phyloP scores from a whole-genome alignment of 1,284 basidiomycete species.

The Testicularia cyperi region DNA sequence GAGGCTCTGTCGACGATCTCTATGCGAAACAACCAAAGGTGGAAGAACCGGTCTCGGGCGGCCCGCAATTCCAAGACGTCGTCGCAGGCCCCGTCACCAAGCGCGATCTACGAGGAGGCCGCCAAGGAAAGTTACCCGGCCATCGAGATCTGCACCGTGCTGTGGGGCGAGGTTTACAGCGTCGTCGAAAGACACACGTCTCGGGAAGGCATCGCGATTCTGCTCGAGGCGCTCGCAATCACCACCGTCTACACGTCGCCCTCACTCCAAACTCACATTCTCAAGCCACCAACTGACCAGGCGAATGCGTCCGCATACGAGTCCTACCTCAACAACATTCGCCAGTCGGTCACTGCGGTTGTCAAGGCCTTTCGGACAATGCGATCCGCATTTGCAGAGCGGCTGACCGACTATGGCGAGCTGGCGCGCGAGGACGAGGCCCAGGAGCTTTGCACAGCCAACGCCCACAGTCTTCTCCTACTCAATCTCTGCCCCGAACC shows the following conservation, averaged over 20 bases:
- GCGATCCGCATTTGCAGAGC: constrained; percentile 24
- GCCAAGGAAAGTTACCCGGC: constrained; percentile 15
- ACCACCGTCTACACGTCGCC: constrained; percentile 31
- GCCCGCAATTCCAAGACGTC: neutral
- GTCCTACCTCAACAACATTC: constrained; percentile 27
- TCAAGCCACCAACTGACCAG: constrained; percentile 16
- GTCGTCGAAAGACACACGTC: constrained; percentile 8
- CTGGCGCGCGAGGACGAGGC: constrained; percentile 26
- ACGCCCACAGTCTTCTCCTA: constrained; percentile 32
- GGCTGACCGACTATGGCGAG: constrained; percentile 40
- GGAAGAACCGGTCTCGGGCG: constrained; percentile 3
- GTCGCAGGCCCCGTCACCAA: constrained; percentile 1
- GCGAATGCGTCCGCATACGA: constrained; percentile 15
- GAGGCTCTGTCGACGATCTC: constrained; percentile 22
- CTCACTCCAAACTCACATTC: constrained; percentile 29
- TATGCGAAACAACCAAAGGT: constrained; percentile 10
- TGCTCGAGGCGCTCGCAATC: constrained; percentile 28
- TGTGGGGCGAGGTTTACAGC: constrained; percentile 38
- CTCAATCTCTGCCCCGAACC: constrained; percentile 45
- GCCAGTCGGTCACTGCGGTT: constrained; percentile 27
- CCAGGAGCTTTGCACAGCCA: constrained; percentile 35
- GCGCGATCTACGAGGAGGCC: constrained; percentile 14
- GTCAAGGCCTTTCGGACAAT: constrained; percentile 24
- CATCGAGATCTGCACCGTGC: constrained; percentile 26
- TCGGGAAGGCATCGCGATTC: constrained; percentile 25